phyloP scores from a whole-genome alignment of 1,139 yeast species.

The Lodderomyces jiufengensis region DNA sequence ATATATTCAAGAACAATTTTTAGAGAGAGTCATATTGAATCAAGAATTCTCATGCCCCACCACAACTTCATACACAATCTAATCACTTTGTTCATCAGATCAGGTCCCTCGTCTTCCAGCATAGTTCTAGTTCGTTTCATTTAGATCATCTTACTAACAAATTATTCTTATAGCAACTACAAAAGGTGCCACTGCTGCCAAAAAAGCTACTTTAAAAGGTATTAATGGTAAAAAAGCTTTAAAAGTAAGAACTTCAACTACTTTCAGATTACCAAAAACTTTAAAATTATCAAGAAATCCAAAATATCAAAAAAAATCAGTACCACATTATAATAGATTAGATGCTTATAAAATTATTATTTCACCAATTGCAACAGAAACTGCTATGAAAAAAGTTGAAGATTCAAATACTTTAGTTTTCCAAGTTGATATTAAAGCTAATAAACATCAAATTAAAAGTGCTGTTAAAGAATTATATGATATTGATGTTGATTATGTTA shows the following conservation, averaged over 20 bases:
- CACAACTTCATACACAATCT: no score
- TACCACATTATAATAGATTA: constrained; percentile 96
- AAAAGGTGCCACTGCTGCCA: constrained; percentile 89
- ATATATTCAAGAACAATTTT: no score
- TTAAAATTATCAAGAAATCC: constrained; percentile 91
- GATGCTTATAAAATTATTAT: constrained; percentile 95
- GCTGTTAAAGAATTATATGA: constrained; percentile 98
- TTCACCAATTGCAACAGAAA: constrained; percentile 96
- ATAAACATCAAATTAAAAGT: constrained; percentile 97
- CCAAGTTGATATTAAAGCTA: constrained; percentile 95
- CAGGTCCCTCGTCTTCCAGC: no score
- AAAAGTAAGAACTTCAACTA: constrained; percentile 92
- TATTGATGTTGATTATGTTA: constrained; percentile 89
- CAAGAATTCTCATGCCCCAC: no score
- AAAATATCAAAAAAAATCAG: constrained; percentile 92
- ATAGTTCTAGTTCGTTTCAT: no score
- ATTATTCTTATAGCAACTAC: constrained; percentile 31
- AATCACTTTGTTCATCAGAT: no score
- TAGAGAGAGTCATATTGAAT: no score
- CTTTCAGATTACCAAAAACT: constrained; percentile 98
- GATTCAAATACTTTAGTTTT: constrained; percentile 98
- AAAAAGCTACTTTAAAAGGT: constrained; percentile 99
- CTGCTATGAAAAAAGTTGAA: constrained; percentile 99
- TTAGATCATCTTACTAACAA: constrained; percentile 18
- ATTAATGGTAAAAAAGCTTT: constrained; percentile 85